Evolutionary conservation across 1,284 basidiomycete genomes (phyloP).

Genomic region (Ustilago trichophora): DNA sequence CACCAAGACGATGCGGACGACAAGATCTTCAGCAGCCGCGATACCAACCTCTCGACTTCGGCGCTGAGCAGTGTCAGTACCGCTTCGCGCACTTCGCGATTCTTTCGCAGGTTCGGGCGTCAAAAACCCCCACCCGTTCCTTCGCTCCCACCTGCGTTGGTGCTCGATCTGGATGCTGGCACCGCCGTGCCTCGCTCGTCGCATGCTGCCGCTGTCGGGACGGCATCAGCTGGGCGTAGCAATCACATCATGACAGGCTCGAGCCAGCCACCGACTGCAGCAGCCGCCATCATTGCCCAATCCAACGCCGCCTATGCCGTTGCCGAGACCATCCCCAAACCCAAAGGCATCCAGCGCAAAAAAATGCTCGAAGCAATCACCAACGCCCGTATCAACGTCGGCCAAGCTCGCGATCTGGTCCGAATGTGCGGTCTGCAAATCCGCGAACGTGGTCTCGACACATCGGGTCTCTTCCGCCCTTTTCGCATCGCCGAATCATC

Average conservation of each 20-base stretch:
- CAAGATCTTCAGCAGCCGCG: slow-evolving; percentile 13
- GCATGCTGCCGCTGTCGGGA: background rate
- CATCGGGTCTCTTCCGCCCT: slow-evolving; percentile 52
- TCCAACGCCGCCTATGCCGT: slow-evolving; percentile 29
- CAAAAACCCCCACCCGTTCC: slow-evolving; percentile 28
- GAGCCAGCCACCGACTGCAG: no score
- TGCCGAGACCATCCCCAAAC: slow-evolving; percentile 16
- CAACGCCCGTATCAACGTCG: slow-evolving; percentile 38
- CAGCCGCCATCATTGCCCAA: slow-evolving; percentile 35
- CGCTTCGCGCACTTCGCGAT: slow-evolving; percentile 22
- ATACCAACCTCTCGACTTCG: slow-evolving; percentile 28
- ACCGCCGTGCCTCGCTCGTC: slow-evolving; percentile 12
- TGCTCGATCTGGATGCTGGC: slow-evolving; percentile 35
- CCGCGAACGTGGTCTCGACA: slow-evolving; percentile 51
- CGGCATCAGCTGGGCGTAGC: no score
- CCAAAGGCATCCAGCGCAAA: slow-evolving; percentile 10
- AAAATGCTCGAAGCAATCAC: slow-evolving; percentile 42
- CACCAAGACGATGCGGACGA: slow-evolving; percentile 2
- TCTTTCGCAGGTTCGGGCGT: slow-evolving; percentile 26
- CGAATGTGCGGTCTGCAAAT: slow-evolving; percentile 45
- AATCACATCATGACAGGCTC: no score
- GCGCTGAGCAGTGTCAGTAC: slow-evolving; percentile 18
- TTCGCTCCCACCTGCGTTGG: slow-evolving; percentile 34
- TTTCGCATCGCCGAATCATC: slow-evolving; percentile 50
- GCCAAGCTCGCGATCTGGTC: slow-evolving; percentile 23